These are phyloP conservation scores for Salix caprea DNA, from an alignment of 345 rosid genomes.

Conservation along the genomic window DNA sequence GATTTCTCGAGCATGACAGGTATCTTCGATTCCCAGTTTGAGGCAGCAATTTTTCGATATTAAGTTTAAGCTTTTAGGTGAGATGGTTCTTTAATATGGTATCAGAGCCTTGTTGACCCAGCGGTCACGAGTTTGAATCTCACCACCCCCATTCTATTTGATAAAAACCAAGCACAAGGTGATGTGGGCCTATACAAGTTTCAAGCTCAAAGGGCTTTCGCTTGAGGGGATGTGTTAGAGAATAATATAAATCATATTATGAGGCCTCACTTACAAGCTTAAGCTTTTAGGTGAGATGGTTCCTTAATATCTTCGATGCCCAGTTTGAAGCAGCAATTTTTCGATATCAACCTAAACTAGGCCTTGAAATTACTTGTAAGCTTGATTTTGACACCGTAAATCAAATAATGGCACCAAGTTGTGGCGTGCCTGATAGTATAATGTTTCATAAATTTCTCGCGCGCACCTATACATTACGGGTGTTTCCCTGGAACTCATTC, in stretches of 20 bases:
- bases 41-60: constrained; percentile 37
- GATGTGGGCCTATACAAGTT: too few species aligned
- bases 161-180: too few species aligned
- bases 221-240: too few species aligned
- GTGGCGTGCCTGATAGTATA: constrained; percentile 48
- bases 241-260: too few species aligned
- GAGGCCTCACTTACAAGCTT: too few species aligned
- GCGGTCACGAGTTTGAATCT: too few species aligned
- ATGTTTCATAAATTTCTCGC: constrained; percentile 27
- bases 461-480: constrained; percentile 31
- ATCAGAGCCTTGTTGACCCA: too few species aligned
- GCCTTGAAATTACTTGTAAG: constrained; percentile 45
- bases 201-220: too few species aligned
- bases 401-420: constrained; percentile 45
- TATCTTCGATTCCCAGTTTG: constrained; percentile 24
- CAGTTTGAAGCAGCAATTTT: constrained; percentile 35
- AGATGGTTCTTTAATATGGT: too few species aligned
- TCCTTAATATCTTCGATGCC: constrained; percentile 21
- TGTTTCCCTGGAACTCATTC: constrained; percentile 58
- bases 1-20: constrained; percentile 15
- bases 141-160: too few species aligned
- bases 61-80: too few species aligned
- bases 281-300: too few species aligned
- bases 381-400: constrained; percentile 48
- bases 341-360: constrained; percentile 47